Percentiles rank a stretch among this genome's conserved stretches.
Conservation (phyloP, 2,329 filamentous ascomycete species). For the Phaeophleospora eucalypticola region DNA sequence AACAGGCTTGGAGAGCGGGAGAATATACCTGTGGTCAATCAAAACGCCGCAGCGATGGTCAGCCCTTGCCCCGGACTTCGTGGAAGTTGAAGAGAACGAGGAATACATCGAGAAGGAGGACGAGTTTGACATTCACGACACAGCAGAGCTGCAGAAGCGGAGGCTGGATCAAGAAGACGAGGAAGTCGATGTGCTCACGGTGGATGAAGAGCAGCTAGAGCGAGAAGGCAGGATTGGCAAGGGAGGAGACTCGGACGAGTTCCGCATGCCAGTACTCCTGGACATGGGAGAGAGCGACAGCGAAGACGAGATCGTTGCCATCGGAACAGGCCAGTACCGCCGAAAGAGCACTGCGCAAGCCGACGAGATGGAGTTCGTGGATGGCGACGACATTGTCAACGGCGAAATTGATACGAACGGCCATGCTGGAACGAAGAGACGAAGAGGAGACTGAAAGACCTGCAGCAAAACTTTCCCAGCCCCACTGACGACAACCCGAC, state of each 20-base stretch:
- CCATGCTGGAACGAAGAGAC: constrained; percentile 21
- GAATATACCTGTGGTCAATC: constrained; percentile 95
- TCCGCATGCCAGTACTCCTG: constrained; percentile 88
- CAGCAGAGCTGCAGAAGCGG: constrained; percentile 89
- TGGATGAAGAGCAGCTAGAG: constrained; percentile 55
- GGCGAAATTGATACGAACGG: constrained; percentile 22
- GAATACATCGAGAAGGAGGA: constrained; percentile 95
- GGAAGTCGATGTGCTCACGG: constrained; percentile 80
- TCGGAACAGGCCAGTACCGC: constrained; percentile 76
- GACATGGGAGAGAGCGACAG: constrained; percentile 92
- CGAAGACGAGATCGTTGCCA: constrained; percentile 75
- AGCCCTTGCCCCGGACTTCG: constrained; percentile 91
- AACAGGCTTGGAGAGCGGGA: constrained; percentile 85
- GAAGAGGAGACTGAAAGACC: constrained; percentile 19
- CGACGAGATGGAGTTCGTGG: constrained; percentile 47
- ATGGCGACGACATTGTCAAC: constrained; percentile 21
- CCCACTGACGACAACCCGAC: too few species aligned
- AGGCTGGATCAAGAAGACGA: constrained; percentile 90
- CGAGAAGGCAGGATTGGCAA: constrained; percentile 30
- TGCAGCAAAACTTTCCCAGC: too few species aligned
- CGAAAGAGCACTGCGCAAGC: constrained; percentile 59
- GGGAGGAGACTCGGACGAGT: constrained; percentile 57
- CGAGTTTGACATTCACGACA: constrained; percentile 95
- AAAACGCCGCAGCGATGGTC: constrained; percentile 96
- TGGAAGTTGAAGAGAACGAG: constrained; percentile 95